These are phyloP conservation scores for Cytidiella melzeri DNA, from an alignment of 768 basidiomycete species.

Conservation along the genomic window DNA sequence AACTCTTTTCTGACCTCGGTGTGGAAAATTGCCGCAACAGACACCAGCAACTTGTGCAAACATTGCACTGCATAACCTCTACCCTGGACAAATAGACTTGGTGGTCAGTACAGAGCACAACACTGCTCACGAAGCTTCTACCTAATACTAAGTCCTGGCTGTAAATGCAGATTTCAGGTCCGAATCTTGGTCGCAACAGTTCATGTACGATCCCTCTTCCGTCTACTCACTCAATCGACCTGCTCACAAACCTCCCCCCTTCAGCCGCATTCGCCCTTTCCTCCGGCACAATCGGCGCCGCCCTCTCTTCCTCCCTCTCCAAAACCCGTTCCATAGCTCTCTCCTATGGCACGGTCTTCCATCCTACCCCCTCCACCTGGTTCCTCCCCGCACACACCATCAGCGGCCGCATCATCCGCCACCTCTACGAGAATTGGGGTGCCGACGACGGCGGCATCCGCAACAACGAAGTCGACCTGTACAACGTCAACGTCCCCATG, in stretches of 20 bases:
- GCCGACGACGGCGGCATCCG: conserved; percentile 52
- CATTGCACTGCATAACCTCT: conserved; percentile 85
- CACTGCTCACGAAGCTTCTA: background rate
- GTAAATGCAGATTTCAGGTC: conserved; percentile 64
- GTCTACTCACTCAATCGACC: background rate
- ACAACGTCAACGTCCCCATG: conserved; percentile 85
- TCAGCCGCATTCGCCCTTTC: conserved; percentile 82
- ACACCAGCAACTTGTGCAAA: conserved; percentile 92
- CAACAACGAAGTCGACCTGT: conserved; percentile 68
- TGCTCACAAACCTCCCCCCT: background rate
- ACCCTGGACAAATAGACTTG: conserved; percentile 81
- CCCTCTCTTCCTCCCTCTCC: conserved; percentile 73
- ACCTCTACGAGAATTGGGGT: conserved; percentile 87
- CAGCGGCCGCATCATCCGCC: conserved; percentile 56
- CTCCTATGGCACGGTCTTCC: conserved; percentile 76
- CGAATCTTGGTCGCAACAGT: conserved; percentile 81
- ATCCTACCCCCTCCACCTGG: conserved; percentile 55
- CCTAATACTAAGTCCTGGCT: background rate
- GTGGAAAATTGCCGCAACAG: too few species aligned
- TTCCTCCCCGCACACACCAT: conserved; percentile 71
- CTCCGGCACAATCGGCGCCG: conserved; percentile 90
- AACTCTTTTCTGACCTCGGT: too few species aligned
- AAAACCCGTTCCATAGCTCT: conserved; percentile 74
- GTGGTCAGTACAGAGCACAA: conserved; percentile 46
- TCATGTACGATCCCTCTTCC: conserved; percentile 43